Percentiles rank a stretch among this genome's conserved stretches.
phyloP scores from a whole-genome alignment of 192 early-diverging fungal species.

The Podila clonocystis region DNA sequence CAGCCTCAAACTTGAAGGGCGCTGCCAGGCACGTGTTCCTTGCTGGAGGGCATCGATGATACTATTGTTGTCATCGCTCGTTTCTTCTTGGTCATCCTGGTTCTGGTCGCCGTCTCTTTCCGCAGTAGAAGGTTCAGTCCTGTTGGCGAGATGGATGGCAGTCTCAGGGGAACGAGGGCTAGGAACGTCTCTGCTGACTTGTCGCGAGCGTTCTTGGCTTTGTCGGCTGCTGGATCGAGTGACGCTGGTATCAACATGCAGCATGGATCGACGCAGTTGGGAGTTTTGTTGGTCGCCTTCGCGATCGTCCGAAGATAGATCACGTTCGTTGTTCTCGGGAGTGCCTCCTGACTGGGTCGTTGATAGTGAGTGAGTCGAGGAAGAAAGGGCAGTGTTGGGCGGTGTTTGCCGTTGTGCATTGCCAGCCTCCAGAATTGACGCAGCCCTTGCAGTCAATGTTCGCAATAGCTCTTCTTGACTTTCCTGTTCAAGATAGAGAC shows the following conservation, averaged over 20 bases:
- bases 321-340: neutral
- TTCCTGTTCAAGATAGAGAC: conserved; percentile 34
- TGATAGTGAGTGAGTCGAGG: neutral
- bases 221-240: conserved; percentile 22
- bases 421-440: conserved; percentile 13
- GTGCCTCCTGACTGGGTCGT: neutral
- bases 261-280: conserved; percentile 12
- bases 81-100: neutral
- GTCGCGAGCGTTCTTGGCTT: conserved; percentile 9
- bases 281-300: neutral
- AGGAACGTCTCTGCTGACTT: neutral
- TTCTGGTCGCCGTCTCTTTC: neutral
- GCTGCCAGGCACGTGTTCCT: conserved; percentile 32
- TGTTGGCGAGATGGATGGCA: neutral
- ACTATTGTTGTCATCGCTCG: conserved; percentile 4
- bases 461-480: conserved; percentile 37
- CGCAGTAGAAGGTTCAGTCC: neutral
- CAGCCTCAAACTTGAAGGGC: conserved; percentile 14
- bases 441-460: conserved; percentile 29
- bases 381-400: neutral
- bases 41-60: conserved; percentile 27
- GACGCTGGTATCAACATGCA: conserved; percentile 32
- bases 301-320: neutral
- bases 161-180: neutral
- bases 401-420: neutral